These are phyloP conservation scores for Bryopsis sp. DNA, from an alignment of 139 green algal species.

Conservation along the genomic window DNA sequence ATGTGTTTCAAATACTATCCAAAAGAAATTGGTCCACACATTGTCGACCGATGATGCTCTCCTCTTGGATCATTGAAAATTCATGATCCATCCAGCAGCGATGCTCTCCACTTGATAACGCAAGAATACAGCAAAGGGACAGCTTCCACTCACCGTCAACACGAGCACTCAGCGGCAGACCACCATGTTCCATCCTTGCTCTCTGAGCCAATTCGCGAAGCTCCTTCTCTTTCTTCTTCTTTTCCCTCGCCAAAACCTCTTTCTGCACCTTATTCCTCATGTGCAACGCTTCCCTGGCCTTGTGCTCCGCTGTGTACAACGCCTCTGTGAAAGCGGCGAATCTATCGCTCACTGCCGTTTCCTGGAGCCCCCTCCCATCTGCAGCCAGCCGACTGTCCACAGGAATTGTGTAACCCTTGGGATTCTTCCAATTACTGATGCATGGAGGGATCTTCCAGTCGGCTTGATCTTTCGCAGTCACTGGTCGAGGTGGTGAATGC, in stretches of 20 bases:
- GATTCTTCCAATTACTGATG: slow-evolving; percentile 98
- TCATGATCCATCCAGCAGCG: slow-evolving; percentile 11
- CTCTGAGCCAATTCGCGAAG: slow-evolving; percentile 82
- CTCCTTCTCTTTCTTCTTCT: slow-evolving; percentile 82
- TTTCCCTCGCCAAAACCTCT: slow-evolving; percentile 65
- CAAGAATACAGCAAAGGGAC: no score
- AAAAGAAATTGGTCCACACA: no score
- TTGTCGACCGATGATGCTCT: no score
- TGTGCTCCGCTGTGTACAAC: slow-evolving; percentile 90
- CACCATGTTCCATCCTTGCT: slow-evolving; percentile 78
- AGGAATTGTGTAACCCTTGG: slow-evolving; percentile 98
- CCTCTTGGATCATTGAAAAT: neutral
- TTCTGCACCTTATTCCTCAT: slow-evolving; percentile 78
- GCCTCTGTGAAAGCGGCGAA: slow-evolving; percentile 82
- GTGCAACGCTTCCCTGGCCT: slow-evolving; percentile 78
- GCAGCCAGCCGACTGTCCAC: slow-evolving; percentile 97
- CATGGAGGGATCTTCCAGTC: slow-evolving; percentile 99
- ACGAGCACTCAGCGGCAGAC: slow-evolving; percentile 19
- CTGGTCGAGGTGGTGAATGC: slow-evolving; percentile 83
- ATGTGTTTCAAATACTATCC: no score
- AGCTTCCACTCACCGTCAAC: no score
- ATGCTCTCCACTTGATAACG: no score
- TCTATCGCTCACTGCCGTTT: slow-evolving; percentile 92
- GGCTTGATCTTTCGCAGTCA: slow-evolving; percentile 81
- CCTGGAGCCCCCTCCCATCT: slow-evolving; percentile 90